Evolutionary conservation across 2,329 filamentous ascomycete genomes (phyloP).

Genomic region (Sarocladium oryzae): DNA sequence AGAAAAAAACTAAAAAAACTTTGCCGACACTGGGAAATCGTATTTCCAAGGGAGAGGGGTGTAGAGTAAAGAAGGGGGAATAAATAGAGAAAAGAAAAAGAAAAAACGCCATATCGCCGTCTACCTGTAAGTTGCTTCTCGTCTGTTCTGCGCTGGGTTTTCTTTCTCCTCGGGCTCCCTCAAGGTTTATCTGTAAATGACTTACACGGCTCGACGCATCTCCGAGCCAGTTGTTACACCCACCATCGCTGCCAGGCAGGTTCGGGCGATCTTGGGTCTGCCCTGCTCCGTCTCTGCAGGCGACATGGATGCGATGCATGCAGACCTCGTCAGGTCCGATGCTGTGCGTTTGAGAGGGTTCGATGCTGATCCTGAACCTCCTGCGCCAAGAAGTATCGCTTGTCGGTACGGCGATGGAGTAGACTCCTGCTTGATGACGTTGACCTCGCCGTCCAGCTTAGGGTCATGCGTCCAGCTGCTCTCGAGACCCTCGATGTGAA

Average conservation of each 20-base stretch:
- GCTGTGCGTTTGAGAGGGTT: neutral
- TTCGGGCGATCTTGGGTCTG: constrained; percentile 5
- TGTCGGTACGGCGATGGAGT: constrained; percentile 12
- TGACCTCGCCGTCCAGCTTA: constrained; percentile 36
- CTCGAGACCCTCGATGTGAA: constrained; percentile 47
- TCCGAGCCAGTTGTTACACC: constrained; percentile 5
- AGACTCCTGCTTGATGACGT: constrained; percentile 26
- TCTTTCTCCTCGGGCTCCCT: neutral
- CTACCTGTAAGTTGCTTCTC: neutral
- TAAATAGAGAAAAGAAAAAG: neutral
- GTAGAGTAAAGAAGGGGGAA: too few relatives aligned
- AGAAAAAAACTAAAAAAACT: too few relatives aligned
- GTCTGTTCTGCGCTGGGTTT: neutral
- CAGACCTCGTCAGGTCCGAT: neutral
- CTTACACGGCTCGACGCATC: constrained; percentile 4
- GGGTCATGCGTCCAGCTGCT: constrained; percentile 46
- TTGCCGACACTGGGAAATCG: too few relatives aligned
- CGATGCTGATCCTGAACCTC: neutral
- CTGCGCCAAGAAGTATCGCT: constrained; percentile 14
- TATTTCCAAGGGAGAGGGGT: too few relatives aligned
- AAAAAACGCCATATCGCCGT: constrained; percentile 1
- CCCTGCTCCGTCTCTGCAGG: constrained; percentile 26
- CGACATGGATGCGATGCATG: constrained; percentile 8
- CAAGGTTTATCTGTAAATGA: constrained; percentile 3
- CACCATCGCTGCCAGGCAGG: constrained; percentile 7